A percentile compares a stretch with the other conserved stretches of the same genome.
These are phyloP conservation scores for Begonia masoniana DNA, from an alignment of 306 rosid species.

Conservation along the genomic window DNA sequence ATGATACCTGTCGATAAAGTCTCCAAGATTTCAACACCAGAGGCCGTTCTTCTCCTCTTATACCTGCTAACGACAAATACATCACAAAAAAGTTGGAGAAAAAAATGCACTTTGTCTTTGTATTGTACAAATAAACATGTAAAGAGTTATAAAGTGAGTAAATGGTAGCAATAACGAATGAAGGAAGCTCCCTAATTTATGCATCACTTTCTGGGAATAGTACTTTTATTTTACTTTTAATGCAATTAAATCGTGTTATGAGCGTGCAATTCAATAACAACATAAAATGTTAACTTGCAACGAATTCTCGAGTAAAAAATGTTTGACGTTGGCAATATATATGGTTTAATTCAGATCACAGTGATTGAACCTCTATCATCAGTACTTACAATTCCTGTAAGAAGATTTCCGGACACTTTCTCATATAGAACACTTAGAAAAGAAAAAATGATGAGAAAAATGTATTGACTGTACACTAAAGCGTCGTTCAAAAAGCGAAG, in stretches of 20 bases:
- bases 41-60: constrained; percentile 46
- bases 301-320: no score
- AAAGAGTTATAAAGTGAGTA: not conserved
- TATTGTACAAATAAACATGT: not conserved
- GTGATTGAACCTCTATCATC: not conserved
- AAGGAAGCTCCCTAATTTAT: no score
- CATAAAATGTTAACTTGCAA: no score
- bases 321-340: no score
- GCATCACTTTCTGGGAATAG: no score
- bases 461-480: not conserved
- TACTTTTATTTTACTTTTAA: no score
- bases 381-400: not conserved
- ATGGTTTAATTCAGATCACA: not conserved
- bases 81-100: constrained; percentile 7
- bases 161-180: not conserved
- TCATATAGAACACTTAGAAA: not conserved
- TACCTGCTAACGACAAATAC: constrained; percentile 20
- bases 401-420: not conserved
- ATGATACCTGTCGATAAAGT: constrained; percentile 22
- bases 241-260: no score
- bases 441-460: not conserved
- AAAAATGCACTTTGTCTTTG: not conserved
- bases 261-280: no score
- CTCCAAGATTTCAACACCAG: constrained; percentile 18
- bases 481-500: not conserved